Percentiles rank a stretch among this genome's conserved stretches.
Conservation (phyloP, 2,329 filamentous ascomycete species). For the Pseudogymnoascus sp. region DNA sequence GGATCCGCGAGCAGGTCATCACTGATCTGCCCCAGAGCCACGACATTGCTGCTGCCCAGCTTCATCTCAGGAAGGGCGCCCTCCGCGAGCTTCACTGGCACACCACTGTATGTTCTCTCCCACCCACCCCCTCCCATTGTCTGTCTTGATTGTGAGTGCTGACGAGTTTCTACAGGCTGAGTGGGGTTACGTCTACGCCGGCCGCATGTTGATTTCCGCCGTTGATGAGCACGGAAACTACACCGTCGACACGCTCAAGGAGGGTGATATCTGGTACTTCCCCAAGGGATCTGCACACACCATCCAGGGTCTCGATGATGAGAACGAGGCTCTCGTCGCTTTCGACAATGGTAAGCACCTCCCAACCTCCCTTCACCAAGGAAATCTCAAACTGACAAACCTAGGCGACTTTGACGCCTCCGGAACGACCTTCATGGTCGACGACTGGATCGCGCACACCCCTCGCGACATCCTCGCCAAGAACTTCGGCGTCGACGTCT, state of each 20-base stretch:
- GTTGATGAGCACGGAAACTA: constrained; percentile 57
- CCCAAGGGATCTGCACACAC: constrained; percentile 60
- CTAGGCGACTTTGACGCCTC: constrained; percentile 52
- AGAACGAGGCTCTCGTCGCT: constrained; percentile 61
- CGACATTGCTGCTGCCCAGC: constrained; percentile 62
- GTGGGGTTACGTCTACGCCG: constrained; percentile 59
- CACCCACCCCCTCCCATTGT: background rate
- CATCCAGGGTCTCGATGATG: constrained; percentile 57
- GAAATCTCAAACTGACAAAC: background rate
- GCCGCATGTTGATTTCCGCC: constrained; percentile 51
- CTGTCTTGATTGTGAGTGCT: background rate
- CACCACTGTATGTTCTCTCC: constrained; percentile 45
- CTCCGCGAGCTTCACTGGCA: constrained; percentile 65
- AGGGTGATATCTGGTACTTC: constrained; percentile 64
- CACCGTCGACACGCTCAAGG: constrained; percentile 48
- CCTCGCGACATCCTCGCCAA: constrained; percentile 59
- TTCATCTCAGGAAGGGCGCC: constrained; percentile 61
- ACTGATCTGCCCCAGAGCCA: constrained; percentile 60
- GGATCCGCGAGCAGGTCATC: constrained; percentile 60
- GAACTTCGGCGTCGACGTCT: constrained; percentile 59
- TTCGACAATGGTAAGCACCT: constrained; percentile 52
- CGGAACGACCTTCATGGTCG: constrained; percentile 64
- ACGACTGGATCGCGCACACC: constrained; percentile 64
- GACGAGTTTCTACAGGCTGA: constrained; percentile 43
- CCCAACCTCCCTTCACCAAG: background rate